A percentile compares a stretch with the other conserved stretches of the same genome.
These are phyloP conservation scores for Pythium monospermum DNA, from an alignment of 352 stramenopile species.

Conservation along the genomic window DNA sequence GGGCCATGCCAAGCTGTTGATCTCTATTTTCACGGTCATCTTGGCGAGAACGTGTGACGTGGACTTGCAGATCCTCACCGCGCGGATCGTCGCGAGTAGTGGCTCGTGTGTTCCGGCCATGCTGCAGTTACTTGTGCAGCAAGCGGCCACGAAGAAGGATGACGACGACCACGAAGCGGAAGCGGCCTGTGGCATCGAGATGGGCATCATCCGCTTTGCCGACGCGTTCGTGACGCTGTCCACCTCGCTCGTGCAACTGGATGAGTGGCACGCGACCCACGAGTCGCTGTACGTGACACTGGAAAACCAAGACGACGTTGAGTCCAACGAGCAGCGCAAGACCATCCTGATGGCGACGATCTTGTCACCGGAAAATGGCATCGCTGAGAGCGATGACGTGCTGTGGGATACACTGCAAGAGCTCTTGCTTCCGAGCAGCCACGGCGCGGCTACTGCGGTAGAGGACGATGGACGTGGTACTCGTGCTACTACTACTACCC, in stretches of 20 bases:
- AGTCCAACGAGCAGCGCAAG: conserved; percentile 54
- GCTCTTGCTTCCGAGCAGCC: not conserved
- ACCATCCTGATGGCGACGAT: conserved; percentile 42
- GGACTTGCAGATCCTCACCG: conserved; percentile 26
- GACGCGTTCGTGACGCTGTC: conserved; percentile 18
- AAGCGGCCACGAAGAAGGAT: not conserved
- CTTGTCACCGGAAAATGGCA: conserved; percentile 27
- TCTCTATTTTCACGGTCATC: conserved; percentile 32
- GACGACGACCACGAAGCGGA: too few species aligned
- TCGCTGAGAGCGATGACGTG: conserved; percentile 29
- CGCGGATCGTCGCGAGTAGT: conserved; percentile 13
- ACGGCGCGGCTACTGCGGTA: not conserved
- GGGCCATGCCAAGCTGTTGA: conserved; percentile 21
- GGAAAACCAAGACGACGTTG: conserved; percentile 37
- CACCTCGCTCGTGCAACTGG: conserved; percentile 2
- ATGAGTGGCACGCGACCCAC: conserved; percentile 14
- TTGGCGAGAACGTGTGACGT: conserved; percentile 33
- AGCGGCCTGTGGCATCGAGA: not conserved
- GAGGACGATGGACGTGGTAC: not conserved
- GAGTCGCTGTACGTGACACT: conserved; percentile 25
- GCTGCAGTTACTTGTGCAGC: conserved; percentile 5
- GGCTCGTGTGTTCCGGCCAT: conserved; percentile 14
- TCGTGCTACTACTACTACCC: too few species aligned
- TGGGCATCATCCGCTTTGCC: conserved; percentile 10
- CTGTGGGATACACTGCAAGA: conserved; percentile 15